phyloP scores from a whole-genome alignment of 805 yeast species.

The Grigorovia yakushimaensis region DNA sequence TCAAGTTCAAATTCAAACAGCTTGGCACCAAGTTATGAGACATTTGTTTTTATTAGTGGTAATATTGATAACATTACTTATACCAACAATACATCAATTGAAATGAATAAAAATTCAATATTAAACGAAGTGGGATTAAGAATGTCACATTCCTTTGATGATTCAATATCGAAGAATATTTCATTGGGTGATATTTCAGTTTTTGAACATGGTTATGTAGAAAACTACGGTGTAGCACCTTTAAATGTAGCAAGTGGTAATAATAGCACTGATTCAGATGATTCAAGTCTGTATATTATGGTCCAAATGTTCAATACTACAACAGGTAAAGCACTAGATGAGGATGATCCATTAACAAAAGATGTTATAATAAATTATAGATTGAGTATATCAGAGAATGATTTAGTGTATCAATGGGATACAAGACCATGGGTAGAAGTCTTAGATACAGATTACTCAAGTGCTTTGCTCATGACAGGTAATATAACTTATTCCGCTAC shows the following conservation, averaged over 20 bases:
- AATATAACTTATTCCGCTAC: constrained; percentile 30
- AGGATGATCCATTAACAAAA: background rate
- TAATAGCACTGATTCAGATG: constrained; percentile 1
- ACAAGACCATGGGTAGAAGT: constrained; percentile 42
- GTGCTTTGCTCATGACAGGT: constrained; percentile 59
- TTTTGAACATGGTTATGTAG: constrained; percentile 23
- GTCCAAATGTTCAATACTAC: constrained; percentile 18
- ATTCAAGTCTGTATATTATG: constrained; percentile 15
- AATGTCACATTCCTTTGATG: constrained; percentile 23
- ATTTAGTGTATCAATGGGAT: constrained; percentile 64
- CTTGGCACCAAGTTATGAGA: constrained; percentile 14
- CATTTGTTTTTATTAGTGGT: constrained; percentile 28
- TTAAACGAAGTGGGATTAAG: constrained; percentile 11
- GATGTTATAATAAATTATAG: constrained; percentile 46
- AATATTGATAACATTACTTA: constrained; percentile 12
- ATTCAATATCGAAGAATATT: constrained; percentile 12
- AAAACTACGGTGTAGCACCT: constrained; percentile 24
- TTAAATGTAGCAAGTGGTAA: background rate
- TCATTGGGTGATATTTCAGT: constrained; percentile 8
- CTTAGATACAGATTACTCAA: constrained; percentile 60
- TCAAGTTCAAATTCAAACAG: constrained; percentile 2
- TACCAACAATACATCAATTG: background rate
- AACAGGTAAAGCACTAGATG: constrained; percentile 9
- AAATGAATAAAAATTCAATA: background rate
- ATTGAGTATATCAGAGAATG: constrained; percentile 55